Evolutionary conservation across 108 stramenopile species (phyloP), one percentile per base, ranked within the genome.

Genomic region (Fragilaria crotonensis): DNA sequence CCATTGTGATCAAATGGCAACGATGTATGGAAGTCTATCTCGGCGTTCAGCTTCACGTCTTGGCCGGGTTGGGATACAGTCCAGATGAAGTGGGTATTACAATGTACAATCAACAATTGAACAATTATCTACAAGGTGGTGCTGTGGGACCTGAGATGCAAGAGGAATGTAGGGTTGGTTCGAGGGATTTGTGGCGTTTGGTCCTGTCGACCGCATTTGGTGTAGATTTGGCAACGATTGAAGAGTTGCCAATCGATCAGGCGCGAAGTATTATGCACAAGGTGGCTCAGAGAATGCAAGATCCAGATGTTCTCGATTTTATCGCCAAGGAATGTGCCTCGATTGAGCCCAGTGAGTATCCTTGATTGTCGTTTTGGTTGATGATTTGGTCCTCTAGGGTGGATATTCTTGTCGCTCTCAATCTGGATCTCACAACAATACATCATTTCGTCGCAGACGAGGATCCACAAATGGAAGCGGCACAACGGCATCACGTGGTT

Each of bases 241-340:
- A 66, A 19, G 78, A 78, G 67, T 25, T 94, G 67, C 50, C 57
- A 31, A 76, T 94, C 31, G 84, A 88, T 17, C 81, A 90, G 63
- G 93, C 89, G 0, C 57, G 93, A 9, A 84, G 89, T 49, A 65
- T 77, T 23, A 88, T 90, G 74, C 87, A 94, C 67, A 84, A 73
- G 54, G 86, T 93, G 4, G 74, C 86, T 14, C 51, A 80, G 56
- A 65, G 72, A 57, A 77, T 93, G 78, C 73, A 80, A 27, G 75
- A 76, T 17, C 80, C 79, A 4, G 69, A 70, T 32, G 52, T 85
- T 33, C 53, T 93, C 55, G 74, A 85, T 44, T 62, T 59, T 60
- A 72, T 93, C 28, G 72, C 80, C 2, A 77, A 68, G 25, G 36
- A 49, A 36, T 76, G 76, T 57, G 66, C 61, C 29, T 60, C 52